Evolutionary conservation across 495 filamentous ascomycete species (phyloP).

Genomic region (Sphaerosporella brunnea): DNA sequence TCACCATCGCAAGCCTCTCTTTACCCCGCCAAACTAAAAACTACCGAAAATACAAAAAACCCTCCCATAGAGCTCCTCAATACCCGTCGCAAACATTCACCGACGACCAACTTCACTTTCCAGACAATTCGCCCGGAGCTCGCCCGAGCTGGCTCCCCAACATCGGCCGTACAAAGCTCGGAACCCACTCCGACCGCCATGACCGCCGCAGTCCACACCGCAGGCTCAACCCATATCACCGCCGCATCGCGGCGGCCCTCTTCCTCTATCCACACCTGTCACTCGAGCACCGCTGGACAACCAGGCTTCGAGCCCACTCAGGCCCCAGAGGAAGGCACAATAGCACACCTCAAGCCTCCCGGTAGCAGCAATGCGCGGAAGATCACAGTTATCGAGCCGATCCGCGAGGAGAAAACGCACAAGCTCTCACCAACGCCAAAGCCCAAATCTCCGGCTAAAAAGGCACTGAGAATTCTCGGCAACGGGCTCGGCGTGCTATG

Average conservation of each 20-base stretch:
- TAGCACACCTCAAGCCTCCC: too few relatives aligned
- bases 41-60: too few relatives aligned
- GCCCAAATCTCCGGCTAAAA: background rate
- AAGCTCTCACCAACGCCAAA: background rate
- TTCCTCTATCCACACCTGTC: background rate
- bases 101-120: too few relatives aligned
- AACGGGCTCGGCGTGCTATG: background rate
- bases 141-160: constrained; percentile 4
- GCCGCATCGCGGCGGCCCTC: background rate
- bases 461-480: background rate
- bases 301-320: too few relatives aligned
- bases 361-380: background rate
- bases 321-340: too few relatives aligned
- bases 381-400: constrained; percentile 1
- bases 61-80: too few relatives aligned
- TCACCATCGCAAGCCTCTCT: too few relatives aligned
- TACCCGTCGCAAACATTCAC: too few relatives aligned
- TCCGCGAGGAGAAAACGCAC: background rate
- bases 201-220: background rate
- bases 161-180: background rate
- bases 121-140: too few relatives aligned
- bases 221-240: background rate
- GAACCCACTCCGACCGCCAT: constrained; percentile 2
- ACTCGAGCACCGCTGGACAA: background rate
- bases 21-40: too few relatives aligned